Percentiles rank a stretch among this genome's conserved stretches.
phyloP scores from a whole-genome alignment of 345 rosid species.

The Bruguiera gymnorhiza region DNA sequence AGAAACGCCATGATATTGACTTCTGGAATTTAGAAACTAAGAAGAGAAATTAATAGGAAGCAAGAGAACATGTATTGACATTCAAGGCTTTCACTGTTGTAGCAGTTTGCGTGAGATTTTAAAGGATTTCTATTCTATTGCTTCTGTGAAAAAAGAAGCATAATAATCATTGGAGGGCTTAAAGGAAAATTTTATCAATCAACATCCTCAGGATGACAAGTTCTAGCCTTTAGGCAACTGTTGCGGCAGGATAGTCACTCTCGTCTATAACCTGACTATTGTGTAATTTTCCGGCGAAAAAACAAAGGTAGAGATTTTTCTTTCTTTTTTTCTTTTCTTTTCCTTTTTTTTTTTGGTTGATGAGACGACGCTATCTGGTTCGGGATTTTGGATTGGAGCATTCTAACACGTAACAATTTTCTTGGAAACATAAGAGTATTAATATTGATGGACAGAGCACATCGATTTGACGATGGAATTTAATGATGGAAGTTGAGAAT shows the following conservation, averaged over 20 bases:
- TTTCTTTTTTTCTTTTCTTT: not conserved
- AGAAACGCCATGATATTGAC: no score
- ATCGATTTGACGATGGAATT: not conserved
- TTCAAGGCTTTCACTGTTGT: constrained; percentile 1
- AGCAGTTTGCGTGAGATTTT: not conserved
- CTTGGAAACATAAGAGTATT: constrained; percentile 17
- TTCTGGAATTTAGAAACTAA: not conserved
- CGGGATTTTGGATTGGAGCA: not conserved
- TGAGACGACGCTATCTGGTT: not conserved
- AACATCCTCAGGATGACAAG: no score
- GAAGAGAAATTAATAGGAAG: not conserved
- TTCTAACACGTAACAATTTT: constrained; percentile 11
- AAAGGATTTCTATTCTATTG: not conserved
- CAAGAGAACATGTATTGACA: not conserved
- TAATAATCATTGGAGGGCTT: not conserved
- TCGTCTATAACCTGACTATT: no score
- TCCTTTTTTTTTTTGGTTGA: not conserved
- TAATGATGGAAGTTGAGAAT: constrained; percentile 12
- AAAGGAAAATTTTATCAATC: not conserved
- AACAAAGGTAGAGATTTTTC: no score
- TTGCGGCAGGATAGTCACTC: no score
- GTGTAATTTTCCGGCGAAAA: no score
- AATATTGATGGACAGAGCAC: constrained; percentile 4
- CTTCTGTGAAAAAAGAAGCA: no score
- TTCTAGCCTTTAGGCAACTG: no score